These are phyloP conservation scores for Gonapodya sp. DNA, from an alignment of 192 early-diverging fungal genomes.

Conservation along the genomic window DNA sequence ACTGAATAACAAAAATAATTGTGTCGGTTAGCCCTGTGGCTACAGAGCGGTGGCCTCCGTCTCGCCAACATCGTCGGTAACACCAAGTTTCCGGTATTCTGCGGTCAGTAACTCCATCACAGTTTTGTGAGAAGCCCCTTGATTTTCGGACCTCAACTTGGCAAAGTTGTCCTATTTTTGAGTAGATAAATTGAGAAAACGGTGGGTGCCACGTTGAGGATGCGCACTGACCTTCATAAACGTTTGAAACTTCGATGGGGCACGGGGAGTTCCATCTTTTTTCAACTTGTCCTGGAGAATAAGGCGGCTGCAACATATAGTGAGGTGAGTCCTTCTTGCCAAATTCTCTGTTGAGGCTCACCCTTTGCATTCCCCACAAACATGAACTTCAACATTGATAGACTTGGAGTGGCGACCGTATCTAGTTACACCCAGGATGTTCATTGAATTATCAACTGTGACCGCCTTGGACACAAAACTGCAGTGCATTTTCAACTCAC, in stretches of 20 bases:
- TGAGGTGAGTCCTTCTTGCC: constrained; percentile 9
- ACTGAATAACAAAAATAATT: no score
- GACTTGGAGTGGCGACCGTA: constrained; percentile 32
- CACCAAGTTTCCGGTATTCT: background rate
- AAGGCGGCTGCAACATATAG: background rate
- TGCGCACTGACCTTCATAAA: constrained; percentile 22
- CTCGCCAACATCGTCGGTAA: background rate
- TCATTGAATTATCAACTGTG: background rate
- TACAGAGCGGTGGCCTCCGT: no score
- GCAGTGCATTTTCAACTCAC: constrained; percentile 11
- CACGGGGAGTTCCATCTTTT: constrained; percentile 28
- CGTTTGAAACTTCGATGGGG: constrained; percentile 11
- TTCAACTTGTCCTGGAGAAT: constrained; percentile 15
- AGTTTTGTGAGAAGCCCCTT: background rate
- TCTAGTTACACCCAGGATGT: background rate
- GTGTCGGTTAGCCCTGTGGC: no score
- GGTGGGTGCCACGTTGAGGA: background rate
- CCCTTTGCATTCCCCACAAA: constrained; percentile 18
- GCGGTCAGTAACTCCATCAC: background rate
- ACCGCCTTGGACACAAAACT: background rate
- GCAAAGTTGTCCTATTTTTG: background rate
- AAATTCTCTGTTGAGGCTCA: constrained; percentile 16
- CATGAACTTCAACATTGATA: constrained; percentile 21
- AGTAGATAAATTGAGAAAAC: background rate
- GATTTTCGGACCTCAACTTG: background rate